A percentile compares a stretch with the other conserved stretches of the same genome.
phyloP scores from a whole-genome alignment of 768 basidiomycete species.

The Russula olivacea region DNA sequence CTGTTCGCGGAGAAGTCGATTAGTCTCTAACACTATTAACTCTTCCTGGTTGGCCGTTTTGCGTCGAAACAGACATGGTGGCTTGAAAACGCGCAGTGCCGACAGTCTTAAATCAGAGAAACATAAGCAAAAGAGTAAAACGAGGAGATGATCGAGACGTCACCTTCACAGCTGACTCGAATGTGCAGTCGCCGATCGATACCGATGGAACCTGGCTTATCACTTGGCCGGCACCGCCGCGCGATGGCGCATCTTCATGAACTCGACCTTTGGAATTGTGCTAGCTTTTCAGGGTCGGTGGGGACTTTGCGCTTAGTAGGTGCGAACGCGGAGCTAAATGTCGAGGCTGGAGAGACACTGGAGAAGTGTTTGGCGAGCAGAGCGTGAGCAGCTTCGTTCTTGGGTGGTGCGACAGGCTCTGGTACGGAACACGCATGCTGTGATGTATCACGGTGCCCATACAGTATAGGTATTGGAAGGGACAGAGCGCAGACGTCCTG shows the following conservation, averaged over 20 bases:
- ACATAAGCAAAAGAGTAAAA: not conserved
- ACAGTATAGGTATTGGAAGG: constrained; percentile 9
- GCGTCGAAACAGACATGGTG: constrained; percentile 35
- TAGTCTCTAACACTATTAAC: constrained; percentile 40
- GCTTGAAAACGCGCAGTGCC: constrained; percentile 41
- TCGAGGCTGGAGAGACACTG: not conserved
- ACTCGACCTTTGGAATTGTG: constrained; percentile 49
- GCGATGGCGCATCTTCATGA: constrained; percentile 71
- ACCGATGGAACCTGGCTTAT: constrained; percentile 41
- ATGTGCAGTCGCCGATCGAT: constrained; percentile 56
- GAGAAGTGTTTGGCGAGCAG: constrained; percentile 52
- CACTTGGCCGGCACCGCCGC: constrained; percentile 56
- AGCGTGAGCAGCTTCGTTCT: constrained; percentile 45
- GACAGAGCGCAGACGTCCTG: constrained; percentile 40
- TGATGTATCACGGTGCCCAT: constrained; percentile 61
- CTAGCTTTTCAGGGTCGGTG: constrained; percentile 48
- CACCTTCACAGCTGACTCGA: constrained; percentile 34
- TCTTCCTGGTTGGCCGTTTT: constrained; percentile 29
- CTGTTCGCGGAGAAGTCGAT: constrained; percentile 43
- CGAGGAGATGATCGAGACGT: constrained; percentile 12
- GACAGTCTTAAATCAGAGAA: constrained; percentile 37
- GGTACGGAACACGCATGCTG: constrained; percentile 50
- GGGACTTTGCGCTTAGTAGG: constrained; percentile 29
- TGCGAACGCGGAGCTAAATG: constrained; percentile 19
- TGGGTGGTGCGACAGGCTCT: constrained; percentile 26